Evolutionary conservation across 129 eudicot species (phyloP).

Genomic region (Escallonia rubra): DNA sequence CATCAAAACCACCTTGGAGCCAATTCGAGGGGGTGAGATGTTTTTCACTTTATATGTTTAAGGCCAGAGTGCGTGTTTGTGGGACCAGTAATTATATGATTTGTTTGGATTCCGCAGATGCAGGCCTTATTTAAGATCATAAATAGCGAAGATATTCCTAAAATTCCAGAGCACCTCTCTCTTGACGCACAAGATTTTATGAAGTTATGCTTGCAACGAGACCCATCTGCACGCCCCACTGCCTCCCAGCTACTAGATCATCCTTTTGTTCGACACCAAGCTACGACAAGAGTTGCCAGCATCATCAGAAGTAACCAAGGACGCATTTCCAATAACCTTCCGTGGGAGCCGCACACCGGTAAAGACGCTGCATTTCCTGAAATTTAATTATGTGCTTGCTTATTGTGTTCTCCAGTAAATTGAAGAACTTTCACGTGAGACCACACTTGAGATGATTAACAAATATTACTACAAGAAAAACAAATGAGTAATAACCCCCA

Average conservation of each 20-base stretch:
- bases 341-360: slow-evolving; percentile 88
- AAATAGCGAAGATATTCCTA: slow-evolving; percentile 91
- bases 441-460: too few species aligned
- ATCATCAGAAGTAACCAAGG: slow-evolving; percentile 40
- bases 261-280: slow-evolving; percentile 78
- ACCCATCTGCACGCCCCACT: slow-evolving; percentile 73
- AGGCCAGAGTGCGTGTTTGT: neutral
- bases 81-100: neutral
- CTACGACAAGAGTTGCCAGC: slow-evolving; percentile 44
- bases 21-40: slow-evolving; percentile 84
- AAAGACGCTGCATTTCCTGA: slow-evolving; percentile 8
- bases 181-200: slow-evolving; percentile 68
- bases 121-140: slow-evolving; percentile 95
- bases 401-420: too few species aligned
- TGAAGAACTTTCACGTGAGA: too few species aligned
- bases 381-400: too few species aligned
- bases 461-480: too few species aligned
- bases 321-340: slow-evolving; percentile 59
- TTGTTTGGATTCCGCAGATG: slow-evolving; percentile 38
- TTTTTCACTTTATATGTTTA: slow-evolving; percentile 1
- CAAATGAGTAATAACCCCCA: too few species aligned
- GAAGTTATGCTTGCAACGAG: slow-evolving; percentile 71
- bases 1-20: slow-evolving; percentile 97
- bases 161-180: slow-evolving; percentile 79
- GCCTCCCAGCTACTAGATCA: slow-evolving; percentile 63